Evolutionary conservation across 371 early-diverging fungal species (phyloP), one percentile per base, ranked within the genome.

Genomic region (Lichtheimia ramosa): DNA sequence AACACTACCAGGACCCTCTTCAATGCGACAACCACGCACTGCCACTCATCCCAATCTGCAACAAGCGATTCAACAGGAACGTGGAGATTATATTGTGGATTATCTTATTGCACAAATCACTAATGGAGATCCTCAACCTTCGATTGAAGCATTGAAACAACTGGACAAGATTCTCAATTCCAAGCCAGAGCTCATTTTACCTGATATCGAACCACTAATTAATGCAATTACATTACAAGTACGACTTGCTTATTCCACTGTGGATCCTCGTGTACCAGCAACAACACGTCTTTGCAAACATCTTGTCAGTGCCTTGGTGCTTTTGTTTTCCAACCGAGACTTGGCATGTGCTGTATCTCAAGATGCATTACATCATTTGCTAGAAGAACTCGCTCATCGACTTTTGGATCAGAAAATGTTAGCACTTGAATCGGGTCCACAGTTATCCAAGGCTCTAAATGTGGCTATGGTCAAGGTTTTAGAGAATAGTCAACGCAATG

Each of bases 391-490:
- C 10, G 83, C 96, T 1, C 76, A 77, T 51, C 83, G 94, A 2
- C 65, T 96, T 43, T 64, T 95, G 46, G 95, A 97, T 66, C 89
- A 88, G 28, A 77, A 73, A 23, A 75, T 93, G 66, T 79, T 85
- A 40, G 62, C 71, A 3, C 59, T 83, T 18, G 91, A 91, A 56
- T 81, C 81, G 5, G 88, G 89, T 5, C 75, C 75, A 10, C 87
- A 86, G 55, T 66, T 95, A 14, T 81, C 85, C 5, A 87, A 89
- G 65, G 93, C 92, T 0, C 60, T 96, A 57, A 97, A 96, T 71
- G 84, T 91, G 16, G 80, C 95, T 28, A 89, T 96, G 88, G 90
- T 95, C 28, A 87, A 89, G 48, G 88, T 96, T 0, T 65, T 97
- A 54, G 96, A 96, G 51, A 92, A 92, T 60, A 83, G 88, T 39